Base-by-base conservation (phyloP, 75 land plant species). In the Selaginella tamariscina region DNA sequence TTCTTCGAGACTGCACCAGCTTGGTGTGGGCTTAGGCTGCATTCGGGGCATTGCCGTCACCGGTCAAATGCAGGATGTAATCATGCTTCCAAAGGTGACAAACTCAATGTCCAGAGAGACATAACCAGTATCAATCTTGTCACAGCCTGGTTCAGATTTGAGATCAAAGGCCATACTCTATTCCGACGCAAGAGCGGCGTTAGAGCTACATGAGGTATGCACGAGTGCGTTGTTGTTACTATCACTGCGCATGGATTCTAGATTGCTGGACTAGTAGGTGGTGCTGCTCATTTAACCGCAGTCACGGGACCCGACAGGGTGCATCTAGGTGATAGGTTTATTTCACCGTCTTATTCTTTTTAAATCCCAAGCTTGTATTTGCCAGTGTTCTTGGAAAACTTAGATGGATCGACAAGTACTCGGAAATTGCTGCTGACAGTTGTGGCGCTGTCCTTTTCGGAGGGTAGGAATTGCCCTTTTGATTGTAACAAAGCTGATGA, bases 1-100 rank as follows among this genome's bases (percentile, higher is more conserved):
- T 21, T 29, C 20, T 2, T 13, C 27, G 0, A 1, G 1, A 27
- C 28, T 23, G 2, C 55, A 65, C 26, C 65, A 56, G 32, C 27
- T 49, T 27, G 57, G 59, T n/a, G 57, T 56, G n/a, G 64, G 55
- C 27, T 21, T 23, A 55, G 5, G 64, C 8, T 30, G 15, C 21
- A 73, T 66, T 26, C 64, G 64, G 27, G 82, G 75, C 24, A 31
- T 80, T 56, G 71, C 82, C 33, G 55, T 80, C 33, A 80, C 82
- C 15, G 82, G 82, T 11, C 82, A 80, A 70, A 80, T 80, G 82
- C 82, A 80, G 74, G 74, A 80, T 66, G 69, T 80, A 15, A 77
- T 80, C 29, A 33, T 80, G 0, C 55, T 80, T 5, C 82, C 80
- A 44, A 39, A 77, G 75, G 80, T 73, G 2, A 21, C 28, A n/a